Evolutionary conservation across 495 filamentous ascomycete species (phyloP), one percentile per base, ranked within the genome.

Genomic region (Letharia lupina): DNA sequence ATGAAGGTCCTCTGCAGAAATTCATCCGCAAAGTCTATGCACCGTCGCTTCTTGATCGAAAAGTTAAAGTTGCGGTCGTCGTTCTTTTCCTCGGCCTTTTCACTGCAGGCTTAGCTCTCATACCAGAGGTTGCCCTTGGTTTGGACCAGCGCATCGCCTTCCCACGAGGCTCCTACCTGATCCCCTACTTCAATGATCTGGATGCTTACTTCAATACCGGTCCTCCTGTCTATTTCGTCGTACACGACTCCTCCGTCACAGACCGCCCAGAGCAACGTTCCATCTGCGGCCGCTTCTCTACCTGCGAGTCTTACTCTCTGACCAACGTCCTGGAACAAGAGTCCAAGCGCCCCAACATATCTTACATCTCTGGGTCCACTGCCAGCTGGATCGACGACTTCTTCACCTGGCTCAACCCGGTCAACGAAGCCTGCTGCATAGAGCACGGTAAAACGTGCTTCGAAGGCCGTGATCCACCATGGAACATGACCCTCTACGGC

Each of bases 341-440:
- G 77, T 85, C 93, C 6, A 98, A 96, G 76, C 84, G 95, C 20
- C 81, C 91, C 0, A 82, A 93, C n/a, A 82, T 91, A 7, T 96
- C 92, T 4, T 97, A 95, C 75, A 89, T 98, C 67, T 80, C 90
- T n/a, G 87, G 91, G n/a, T 86, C 92, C 1, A 86, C 92, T 8
- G 94, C 94, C 28, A 96, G 90, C 73, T 98, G 94, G 94, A 81
- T 98, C 40, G 94, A 98, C 73, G 94, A 98, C 72, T 96, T 90
- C 75, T 90, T 98, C 76, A 85, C 89, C 67, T 98, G 95, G 95
- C 80, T 98, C 18, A 94, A 97, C 69, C 95, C 95, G 0, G 79
- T 81, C 18, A 87, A 92, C 63, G 86, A 90, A 59, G 79, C 82
- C 56, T 98, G 95, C 77, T 98, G 95, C 71, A 77, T 82, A 61